A percentile compares a stretch with the other conserved stretches of the same genome.
Conservation (phyloP, 2,329 filamentous ascomycete genomes). For the Pseudodiploospora longispora region DNA sequence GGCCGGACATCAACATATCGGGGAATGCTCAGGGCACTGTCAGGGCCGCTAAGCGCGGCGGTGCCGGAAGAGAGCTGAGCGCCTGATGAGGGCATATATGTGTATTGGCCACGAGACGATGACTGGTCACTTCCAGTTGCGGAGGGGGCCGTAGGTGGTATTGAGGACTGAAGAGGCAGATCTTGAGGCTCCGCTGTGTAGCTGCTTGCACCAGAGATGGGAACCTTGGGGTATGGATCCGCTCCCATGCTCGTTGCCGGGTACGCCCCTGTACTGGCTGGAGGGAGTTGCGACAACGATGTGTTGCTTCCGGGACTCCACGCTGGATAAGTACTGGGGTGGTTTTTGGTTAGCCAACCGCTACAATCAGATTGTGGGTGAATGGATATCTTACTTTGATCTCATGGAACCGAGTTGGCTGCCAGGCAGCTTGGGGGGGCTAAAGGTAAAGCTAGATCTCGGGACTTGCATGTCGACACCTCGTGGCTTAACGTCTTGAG, state of each 20-base stretch:
- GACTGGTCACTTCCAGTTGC: constrained; percentile 41
- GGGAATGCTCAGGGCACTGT: constrained; percentile 43
- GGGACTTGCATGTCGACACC: constrained; percentile 46
- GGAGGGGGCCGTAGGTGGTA: constrained; percentile 46
- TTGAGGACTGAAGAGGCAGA: constrained; percentile 43
- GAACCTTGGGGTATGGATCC: constrained; percentile 46
- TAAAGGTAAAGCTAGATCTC: constrained; percentile 51
- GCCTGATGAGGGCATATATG: constrained; percentile 43
- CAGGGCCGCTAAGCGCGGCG: constrained; percentile 26
- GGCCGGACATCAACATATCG: constrained; percentile 51
- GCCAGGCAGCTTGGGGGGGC: constrained; percentile 45
- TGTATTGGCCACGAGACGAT: constrained; percentile 43
- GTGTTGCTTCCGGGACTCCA: constrained; percentile 42
- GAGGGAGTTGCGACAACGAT: constrained; percentile 40
- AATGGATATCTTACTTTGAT: constrained; percentile 44
- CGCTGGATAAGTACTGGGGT: constrained; percentile 45
- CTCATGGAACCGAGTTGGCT: constrained; percentile 45
- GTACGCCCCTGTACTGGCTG: constrained; percentile 37
- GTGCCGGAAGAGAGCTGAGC: constrained; percentile 39
- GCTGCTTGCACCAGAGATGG: constrained; percentile 38
- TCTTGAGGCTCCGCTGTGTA: constrained; percentile 47
- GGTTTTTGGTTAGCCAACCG: constrained; percentile 17
- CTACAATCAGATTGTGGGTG: not conserved
- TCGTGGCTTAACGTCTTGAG: constrained; percentile 44
- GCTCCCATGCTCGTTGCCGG: constrained; percentile 42